Conservation (phyloP, 1,139 yeast species). For the Candida glucosophila region DNA sequence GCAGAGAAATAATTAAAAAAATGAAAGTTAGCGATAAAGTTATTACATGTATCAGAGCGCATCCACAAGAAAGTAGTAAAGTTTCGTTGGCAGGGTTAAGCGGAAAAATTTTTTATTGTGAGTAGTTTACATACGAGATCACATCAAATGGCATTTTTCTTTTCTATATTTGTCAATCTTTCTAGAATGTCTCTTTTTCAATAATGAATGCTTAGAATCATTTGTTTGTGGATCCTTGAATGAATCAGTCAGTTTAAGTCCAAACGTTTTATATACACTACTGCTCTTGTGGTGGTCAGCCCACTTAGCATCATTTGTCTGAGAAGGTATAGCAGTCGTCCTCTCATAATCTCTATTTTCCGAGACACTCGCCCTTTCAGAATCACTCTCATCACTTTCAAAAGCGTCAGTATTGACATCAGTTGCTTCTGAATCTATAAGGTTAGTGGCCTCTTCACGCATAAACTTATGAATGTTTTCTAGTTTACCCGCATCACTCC, state of each 20-base stretch:
- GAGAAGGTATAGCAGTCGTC: too few relatives aligned
- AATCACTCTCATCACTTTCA: too few relatives aligned
- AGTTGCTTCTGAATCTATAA: conserved; percentile 4
- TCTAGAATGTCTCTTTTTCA: too few relatives aligned
- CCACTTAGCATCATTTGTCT: too few relatives aligned
- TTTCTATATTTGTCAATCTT: conserved; percentile 25
- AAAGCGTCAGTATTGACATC: conserved; percentile 1
- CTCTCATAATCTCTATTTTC: too few relatives aligned
- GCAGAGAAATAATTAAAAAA: conserved; percentile 44
- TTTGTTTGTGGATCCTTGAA: too few relatives aligned
- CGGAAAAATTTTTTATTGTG: conserved; percentile 63
- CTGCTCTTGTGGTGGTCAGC: too few relatives aligned
- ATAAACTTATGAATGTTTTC: too few relatives aligned
- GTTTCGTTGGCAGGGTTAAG: conserved; percentile 58
- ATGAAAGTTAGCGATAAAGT: conserved; percentile 48
- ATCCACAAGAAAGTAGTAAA: conserved; percentile 68
- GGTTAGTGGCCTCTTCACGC: too few relatives aligned
- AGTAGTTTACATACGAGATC: conserved; percentile 21
- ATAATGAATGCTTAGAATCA: conserved; percentile 1
- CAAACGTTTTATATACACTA: too few relatives aligned
- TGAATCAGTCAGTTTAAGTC: too few relatives aligned
- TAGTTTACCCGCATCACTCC: conserved; percentile 19
- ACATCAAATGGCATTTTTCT: conserved; percentile 33
- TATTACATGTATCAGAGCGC: conserved; percentile 53
- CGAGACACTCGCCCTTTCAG: too few relatives aligned